A percentile compares a stretch with the other conserved stretches of the same genome.
Evolutionary conservation across 208 protist species (phyloP).

Genomic region (Leishmania arabica): DNA sequence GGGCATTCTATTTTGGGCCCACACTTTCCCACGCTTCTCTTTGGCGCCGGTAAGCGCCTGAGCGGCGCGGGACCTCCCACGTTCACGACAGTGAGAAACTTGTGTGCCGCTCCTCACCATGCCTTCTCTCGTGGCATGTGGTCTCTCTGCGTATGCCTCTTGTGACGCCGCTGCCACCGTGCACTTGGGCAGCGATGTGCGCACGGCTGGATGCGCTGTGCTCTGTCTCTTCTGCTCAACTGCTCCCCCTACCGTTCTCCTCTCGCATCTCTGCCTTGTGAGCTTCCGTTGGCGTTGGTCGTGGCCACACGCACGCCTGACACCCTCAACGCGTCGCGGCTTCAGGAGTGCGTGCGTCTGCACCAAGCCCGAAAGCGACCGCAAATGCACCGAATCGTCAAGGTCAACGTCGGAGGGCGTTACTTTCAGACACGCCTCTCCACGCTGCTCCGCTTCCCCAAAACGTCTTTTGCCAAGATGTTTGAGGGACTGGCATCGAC

Average conservation of each 20-base stretch:
- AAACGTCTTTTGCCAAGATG: slow-evolving; percentile 67
- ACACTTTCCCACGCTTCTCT: neutral
- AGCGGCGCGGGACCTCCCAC: neutral
- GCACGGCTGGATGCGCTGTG: neutral
- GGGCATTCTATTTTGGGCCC: neutral
- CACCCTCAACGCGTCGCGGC: neutral
- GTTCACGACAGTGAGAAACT: neutral
- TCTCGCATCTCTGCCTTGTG: neutral
- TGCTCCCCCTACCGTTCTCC: neutral
- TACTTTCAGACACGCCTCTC: slow-evolving; percentile 67
- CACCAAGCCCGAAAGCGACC: too few species aligned
- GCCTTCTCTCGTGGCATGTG: neutral
- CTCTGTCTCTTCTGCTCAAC: neutral
- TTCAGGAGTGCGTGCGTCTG: neutral
- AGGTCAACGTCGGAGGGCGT: slow-evolving; percentile 72
- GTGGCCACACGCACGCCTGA: neutral
- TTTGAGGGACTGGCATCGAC: slow-evolving; percentile 30
- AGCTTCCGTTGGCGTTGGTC: neutral
- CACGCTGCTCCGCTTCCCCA: slow-evolving; percentile 69
- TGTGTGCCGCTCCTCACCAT: slow-evolving; percentile 2
- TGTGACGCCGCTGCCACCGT: neutral
- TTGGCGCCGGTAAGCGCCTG: neutral
- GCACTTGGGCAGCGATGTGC: neutral
- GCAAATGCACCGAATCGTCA: slow-evolving; percentile 41
- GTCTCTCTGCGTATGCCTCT: neutral